Evolutionary conservation across 2,329 filamentous ascomycete species (phyloP), one percentile per base, ranked within the genome.

Genomic region (Fusarium sp.): DNA sequence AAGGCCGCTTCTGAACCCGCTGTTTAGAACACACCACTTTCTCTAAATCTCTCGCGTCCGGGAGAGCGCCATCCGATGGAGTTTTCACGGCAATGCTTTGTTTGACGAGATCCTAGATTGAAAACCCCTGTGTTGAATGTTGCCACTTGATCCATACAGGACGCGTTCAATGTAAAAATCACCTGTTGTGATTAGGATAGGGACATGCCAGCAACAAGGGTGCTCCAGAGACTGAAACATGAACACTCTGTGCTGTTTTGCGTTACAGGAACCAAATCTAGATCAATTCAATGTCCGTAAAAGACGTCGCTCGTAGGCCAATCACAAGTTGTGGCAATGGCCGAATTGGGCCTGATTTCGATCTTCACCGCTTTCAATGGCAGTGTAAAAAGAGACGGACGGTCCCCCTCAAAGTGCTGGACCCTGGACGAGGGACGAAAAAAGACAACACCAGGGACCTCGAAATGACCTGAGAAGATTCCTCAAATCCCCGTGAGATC

Each of bases 401-500:
- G 22, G 28, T 57, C 39, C 51, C 61, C 70, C 56, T 50, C 45
- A 60, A n/a, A 55, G 47, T 54, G 44, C 13, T 50, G 44, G 42
- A 57, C 69, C 62, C 72, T 65, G 35, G 64, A 50, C 26, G 50
- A 58, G 44, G 53, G 18, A 44, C 60, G 62, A 62, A 74, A 41
- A 50, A 45, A 24, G 36, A 47, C 39, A 64, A 64, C 58, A 32
- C 42, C 70, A 57, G 54, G 66, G 74, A 63, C 60, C 69, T 56
- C 42, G 58, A 48, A 75, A 68, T 78, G 75, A 65, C 63, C 67
- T 67, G 70, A 66, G 63, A 64, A 26, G 50, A 63, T 73, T 59
- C 76, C 76, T 77, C 58, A 66, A 77, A 78, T 76, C 75, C 64
- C 76, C 76, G 76, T 73, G 36, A 54, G 48, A 70, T 74, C 70